phyloP scores from a whole-genome alignment of 1,284 basidiomycete species.

The Tetrapyrgos nigripes region DNA sequence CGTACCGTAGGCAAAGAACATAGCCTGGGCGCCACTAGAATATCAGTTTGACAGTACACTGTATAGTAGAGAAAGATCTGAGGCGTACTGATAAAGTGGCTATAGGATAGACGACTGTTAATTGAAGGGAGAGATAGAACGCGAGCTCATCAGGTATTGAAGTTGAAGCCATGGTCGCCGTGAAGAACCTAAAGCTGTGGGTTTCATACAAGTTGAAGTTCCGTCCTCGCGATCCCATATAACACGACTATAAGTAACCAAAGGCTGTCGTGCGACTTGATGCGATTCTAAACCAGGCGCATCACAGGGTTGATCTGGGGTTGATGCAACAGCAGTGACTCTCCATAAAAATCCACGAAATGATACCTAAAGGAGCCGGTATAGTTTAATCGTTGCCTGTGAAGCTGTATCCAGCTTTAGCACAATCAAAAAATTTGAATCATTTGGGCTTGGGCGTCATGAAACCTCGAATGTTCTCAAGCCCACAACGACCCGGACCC shows the following conservation, averaged over 20 bases:
- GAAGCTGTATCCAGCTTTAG: neutral
- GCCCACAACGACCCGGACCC: no score
- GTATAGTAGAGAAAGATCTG: neutral
- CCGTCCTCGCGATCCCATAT: neutral
- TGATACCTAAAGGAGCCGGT: neutral
- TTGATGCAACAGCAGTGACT: neutral
- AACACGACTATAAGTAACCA: neutral
- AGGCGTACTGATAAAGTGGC: slow-evolving; percentile 1
- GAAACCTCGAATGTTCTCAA: no score
- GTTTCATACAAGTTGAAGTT: no score
- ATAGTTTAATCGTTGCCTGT: neutral
- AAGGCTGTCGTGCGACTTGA: neutral
- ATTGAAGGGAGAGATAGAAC: neutral
- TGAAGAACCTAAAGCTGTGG: neutral
- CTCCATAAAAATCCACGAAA: neutral
- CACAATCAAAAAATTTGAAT: neutral
- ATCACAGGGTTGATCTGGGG: neutral
- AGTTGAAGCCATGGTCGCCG: neutral
- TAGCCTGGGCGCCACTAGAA: neutral
- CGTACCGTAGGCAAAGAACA: slow-evolving; percentile 3
- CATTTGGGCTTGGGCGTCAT: neutral
- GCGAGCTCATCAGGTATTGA: neutral
- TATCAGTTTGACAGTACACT: neutral
- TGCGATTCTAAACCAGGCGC: neutral
- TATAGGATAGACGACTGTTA: neutral